Evolutionary conservation across 1,284 basidiomycete species (phyloP).

Genomic region (Melampsora larici-populina): DNA sequence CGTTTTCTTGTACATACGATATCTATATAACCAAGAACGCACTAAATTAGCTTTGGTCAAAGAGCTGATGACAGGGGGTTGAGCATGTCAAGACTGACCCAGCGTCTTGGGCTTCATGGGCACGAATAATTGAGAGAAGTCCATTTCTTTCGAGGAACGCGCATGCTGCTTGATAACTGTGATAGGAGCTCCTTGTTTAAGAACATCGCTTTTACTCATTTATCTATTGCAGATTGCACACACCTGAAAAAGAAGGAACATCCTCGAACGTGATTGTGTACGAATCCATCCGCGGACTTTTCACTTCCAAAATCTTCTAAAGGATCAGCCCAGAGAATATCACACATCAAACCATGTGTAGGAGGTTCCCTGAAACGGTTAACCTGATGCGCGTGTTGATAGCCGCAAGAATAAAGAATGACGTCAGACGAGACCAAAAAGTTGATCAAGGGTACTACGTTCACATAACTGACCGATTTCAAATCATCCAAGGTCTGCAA

Average conservation of each 20-base stretch:
- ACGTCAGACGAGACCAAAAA: neutral
- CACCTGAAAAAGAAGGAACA: constrained; percentile 95
- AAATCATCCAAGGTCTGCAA: constrained; percentile 86
- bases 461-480: constrained; percentile 62
- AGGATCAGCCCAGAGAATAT: constrained; percentile 91
- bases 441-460: neutral
- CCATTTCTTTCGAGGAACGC: constrained; percentile 91
- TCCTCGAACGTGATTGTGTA: constrained; percentile 92
- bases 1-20: constrained; percentile 95
- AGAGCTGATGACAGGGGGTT: neutral
- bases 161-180: constrained; percentile 86
- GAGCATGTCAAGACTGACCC: constrained; percentile 61
- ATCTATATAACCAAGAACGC: constrained; percentile 58
- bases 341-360: constrained; percentile 90
- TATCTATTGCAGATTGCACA: constrained; percentile 51
- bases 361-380: constrained; percentile 93
- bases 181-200: neutral
- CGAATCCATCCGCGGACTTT: constrained; percentile 76
- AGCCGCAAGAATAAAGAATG: neutral
- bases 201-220: no score
- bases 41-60: neutral
- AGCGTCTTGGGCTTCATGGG: constrained; percentile 92
- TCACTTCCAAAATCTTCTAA: constrained; percentile 89
- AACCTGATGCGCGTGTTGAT: constrained; percentile 61
- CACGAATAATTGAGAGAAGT: constrained; percentile 86